Percentiles rank a stretch among this genome's conserved stretches.
Evolutionary conservation across 768 basidiomycete genomes (phyloP).

Genomic region (Pleurotus tuber-regium): DNA sequence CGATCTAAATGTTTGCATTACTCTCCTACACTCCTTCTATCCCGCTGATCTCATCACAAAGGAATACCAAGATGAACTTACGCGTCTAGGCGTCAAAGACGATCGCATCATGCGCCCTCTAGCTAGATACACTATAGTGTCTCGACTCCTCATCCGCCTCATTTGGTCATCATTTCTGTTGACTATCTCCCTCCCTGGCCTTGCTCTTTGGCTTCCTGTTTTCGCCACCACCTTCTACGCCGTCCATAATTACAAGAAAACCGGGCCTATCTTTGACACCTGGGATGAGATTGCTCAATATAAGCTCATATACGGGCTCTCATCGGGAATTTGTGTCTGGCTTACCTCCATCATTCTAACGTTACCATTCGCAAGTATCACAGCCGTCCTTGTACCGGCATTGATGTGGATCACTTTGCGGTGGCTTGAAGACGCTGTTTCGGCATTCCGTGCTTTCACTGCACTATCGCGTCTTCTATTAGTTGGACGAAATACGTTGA

Average conservation of each 20-base stretch:
- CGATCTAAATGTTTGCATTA: constrained; percentile 71
- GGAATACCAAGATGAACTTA: constrained; percentile 75
- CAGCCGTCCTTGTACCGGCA: constrained; percentile 59
- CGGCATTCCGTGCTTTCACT: constrained; percentile 72
- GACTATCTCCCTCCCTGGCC: constrained; percentile 68
- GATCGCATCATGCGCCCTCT: constrained; percentile 77
- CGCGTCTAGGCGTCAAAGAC: constrained; percentile 73
- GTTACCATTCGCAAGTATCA: constrained; percentile 57
- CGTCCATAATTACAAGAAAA: constrained; percentile 75
- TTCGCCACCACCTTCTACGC: constrained; percentile 69
- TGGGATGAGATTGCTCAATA: constrained; percentile 91
- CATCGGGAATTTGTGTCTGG: constrained; percentile 74
- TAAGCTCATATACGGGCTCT: constrained; percentile 80
- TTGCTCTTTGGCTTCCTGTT: constrained; percentile 80
- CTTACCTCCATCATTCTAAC: constrained; percentile 50
- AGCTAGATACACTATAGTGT: constrained; percentile 48
- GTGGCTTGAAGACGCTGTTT: constrained; percentile 83
- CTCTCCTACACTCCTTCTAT: not conserved
- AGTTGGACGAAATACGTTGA: constrained; percentile 58
- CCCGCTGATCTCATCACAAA: constrained; percentile 21
- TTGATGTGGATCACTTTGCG: constrained; percentile 90
- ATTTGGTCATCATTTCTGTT: constrained; percentile 62
- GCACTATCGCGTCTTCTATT: constrained; percentile 60
- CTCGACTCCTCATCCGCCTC: constrained; percentile 64
- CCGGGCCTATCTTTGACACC: constrained; percentile 80